Evolutionary conservation across 2,329 filamentous ascomycete genomes (phyloP), one percentile per base, ranked within the genome.

Genomic region (Endocalyx cinctus): DNA sequence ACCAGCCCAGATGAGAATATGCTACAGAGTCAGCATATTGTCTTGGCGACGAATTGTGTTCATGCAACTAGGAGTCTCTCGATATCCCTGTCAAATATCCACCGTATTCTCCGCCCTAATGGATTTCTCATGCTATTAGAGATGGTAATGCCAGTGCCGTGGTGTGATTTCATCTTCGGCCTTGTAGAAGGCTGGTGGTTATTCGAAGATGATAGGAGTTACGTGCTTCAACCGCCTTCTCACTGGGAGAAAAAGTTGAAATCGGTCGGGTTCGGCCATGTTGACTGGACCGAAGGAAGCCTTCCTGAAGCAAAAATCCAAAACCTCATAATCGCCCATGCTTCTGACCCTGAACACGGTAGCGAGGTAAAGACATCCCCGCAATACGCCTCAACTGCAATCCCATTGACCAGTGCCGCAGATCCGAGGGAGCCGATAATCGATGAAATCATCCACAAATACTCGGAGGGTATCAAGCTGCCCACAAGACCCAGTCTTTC

Each of bases 161-260:
- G 47, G 46, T 43, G 58, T 6, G 58, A 65, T 23, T 34, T 62
- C 15, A 45, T 58, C 11, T 63, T 59, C 20, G 62, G 60, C 1
- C 37, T 61, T 2, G 42, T 64, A 4, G 55, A 63, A 14, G 60
- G 61, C 3, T 64, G 61, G 60, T 65, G 60, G 60, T 36, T 55
- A 17, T 60, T 58, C 17, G 44, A 53, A 5, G 59, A 62, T 28
- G 57, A 53, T 3, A 44, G 52, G 2, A 34, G 36, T 10, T 48
- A 58, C 35, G 48, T 46, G 10, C 7, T 56, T 10, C 35, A 41
- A 5, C 13, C 38, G 10, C 40, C 41, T 8, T 13, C 25, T 10
- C n/a, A 15, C 3, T 61, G 58, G 59, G 25, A 47, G 17, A 14
- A 30, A 11, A 47, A 34, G 2, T 31, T 62, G 5, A 48, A 43